Base-by-base conservation (phyloP, 2,329 filamentous ascomycete genomes). In the Fusarium pseudocircinatum region DNA sequence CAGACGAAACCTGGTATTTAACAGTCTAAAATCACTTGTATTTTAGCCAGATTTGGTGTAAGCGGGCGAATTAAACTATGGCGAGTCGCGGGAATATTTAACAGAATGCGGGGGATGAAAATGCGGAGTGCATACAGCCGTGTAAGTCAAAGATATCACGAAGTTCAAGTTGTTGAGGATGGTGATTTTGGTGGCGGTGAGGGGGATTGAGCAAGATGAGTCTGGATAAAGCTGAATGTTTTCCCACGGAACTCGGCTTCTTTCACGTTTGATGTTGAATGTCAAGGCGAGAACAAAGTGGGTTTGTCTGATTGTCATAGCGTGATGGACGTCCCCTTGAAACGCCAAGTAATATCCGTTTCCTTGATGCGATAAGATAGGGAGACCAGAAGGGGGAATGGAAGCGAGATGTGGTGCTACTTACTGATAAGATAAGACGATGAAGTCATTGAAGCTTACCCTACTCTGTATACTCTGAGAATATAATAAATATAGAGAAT, bases 41-140 rank as follows among this genome's bases (percentile, higher is more conserved):
- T 30, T 46, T 67, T 61, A 61, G 46, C 64, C 64, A 67, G 53
- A 67, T 67, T 39, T 20, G 42, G 39, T 43, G 42, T 43, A 67
- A 67, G 64, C 63, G 63, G 63, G 10, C 63, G 63, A 67, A 67
- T 67, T 53, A 32, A n/a, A 67, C 32, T 36, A 52, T 26, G 8
- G 49, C 18, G 37, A 60, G n/a, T 28, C 8, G 9, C 49, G 40
- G 40, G 14, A 49, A 36, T 49, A 32, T 18, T 1, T n/a, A n/a
- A 28, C 6, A 43, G 26, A 59, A 59, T 50, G 56, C 32, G 56
- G 56, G 56, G 32, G 24, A 20, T 24, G 24, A 20, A 18, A 50
- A 37, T 50, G 42, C 32, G 56, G 56, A 59, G 56, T 59, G 56
- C 42, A 59, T 58, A 34, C 16, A 32, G 18, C 37, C n/a, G 22